Evolutionary conservation across 352 stramenopile genomes (phyloP).

Genomic region (Phytopythium vexans): DNA sequence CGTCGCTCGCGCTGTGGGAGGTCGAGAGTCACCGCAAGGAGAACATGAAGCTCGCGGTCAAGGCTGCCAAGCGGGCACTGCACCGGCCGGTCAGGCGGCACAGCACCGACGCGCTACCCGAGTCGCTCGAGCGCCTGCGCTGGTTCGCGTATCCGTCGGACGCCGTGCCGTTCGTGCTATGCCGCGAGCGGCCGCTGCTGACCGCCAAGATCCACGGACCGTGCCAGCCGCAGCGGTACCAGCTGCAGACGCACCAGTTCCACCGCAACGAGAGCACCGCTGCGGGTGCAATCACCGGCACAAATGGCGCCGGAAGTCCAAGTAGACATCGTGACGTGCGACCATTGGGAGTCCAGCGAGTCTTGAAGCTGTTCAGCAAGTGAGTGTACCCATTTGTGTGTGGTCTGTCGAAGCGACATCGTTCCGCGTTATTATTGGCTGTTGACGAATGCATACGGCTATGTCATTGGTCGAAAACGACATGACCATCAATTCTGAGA

Average conservation of each 20-base stretch:
- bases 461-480: too few relatives aligned
- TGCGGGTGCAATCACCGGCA: too few relatives aligned
- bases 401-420: too few relatives aligned
- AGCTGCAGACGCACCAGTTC: conserved; percentile 9
- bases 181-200: conserved; percentile 16
- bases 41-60: conserved; percentile 4
- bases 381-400: too few relatives aligned
- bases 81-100: background rate
- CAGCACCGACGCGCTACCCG: conserved; percentile 12
- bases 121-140: conserved; percentile 24
- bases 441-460: too few relatives aligned
- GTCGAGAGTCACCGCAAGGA: conserved; percentile 3
- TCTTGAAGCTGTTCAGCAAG: conserved; percentile 4
- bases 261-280: background rate
- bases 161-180: conserved; percentile 19
- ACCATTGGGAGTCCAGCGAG: background rate
- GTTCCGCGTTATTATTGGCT: too few relatives aligned
- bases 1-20: background rate
- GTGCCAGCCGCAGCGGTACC: conserved; percentile 28
- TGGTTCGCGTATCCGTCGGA: conserved; percentile 40
- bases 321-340: background rate
- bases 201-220: conserved; percentile 20
- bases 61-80: background rate
- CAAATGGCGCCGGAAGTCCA: too few relatives aligned
- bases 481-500: too few relatives aligned